phyloP scores from a whole-genome alignment of 2,329 filamentous ascomycete genomes.

The Trichoderma polysporum region DNA sequence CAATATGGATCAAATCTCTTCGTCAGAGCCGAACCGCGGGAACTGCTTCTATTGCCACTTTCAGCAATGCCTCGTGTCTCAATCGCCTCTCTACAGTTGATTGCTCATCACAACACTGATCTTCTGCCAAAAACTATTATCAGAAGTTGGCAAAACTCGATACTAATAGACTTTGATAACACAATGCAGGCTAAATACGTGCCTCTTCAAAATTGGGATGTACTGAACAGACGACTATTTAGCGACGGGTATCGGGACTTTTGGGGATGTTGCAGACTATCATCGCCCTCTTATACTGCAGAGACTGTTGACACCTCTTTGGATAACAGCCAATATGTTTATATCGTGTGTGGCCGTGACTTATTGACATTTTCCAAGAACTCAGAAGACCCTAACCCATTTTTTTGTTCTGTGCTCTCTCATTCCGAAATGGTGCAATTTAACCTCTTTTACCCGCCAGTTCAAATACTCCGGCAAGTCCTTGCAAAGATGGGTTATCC shows the following conservation, averaged over 20 bases:
- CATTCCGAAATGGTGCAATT: no score
- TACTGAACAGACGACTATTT: not conserved
- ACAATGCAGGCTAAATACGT: not conserved
- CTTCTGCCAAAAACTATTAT: not conserved
- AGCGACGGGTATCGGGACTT: not conserved
- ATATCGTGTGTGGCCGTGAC: not conserved
- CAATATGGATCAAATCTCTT: not conserved
- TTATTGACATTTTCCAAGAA: no score
- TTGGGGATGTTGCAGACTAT: not conserved
- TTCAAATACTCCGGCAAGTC: not conserved
- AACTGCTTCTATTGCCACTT: not conserved
- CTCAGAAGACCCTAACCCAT: no score
- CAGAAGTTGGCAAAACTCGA: not conserved
- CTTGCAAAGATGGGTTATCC: not conserved
- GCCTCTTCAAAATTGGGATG: not conserved
- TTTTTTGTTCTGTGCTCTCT: no score
- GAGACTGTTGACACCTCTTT: not conserved
- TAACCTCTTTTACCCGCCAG: no score
- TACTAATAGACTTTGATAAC: not conserved
- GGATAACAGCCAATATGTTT: not conserved
- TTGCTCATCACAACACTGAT: not conserved
- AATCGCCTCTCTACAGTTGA: not conserved
- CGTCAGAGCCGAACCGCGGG: not conserved
- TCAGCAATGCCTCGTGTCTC: not conserved
- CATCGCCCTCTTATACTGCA: not conserved